Evolutionary conservation across 2,329 filamentous ascomycete species (phyloP), one percentile per base, ranked within the genome.

Genomic region (Alternaria alternata): DNA sequence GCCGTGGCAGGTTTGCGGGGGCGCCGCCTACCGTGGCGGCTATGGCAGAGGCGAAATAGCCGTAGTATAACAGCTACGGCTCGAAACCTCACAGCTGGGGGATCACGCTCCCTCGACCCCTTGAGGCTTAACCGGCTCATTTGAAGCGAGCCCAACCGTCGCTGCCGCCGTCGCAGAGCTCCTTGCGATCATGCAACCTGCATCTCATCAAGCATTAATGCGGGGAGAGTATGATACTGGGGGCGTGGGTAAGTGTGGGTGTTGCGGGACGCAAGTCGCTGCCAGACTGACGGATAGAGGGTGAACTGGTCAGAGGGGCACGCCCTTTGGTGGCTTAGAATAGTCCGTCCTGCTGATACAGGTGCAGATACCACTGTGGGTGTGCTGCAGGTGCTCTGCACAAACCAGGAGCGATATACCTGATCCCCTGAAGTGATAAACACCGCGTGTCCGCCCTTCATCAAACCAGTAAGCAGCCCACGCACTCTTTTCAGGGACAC

Each of bases 151-250:
- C 53, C 58, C 47, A 38, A 62, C 30, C 54, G 56, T 55, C 59
- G 48, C 24, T 51, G 49, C 57, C 65, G 32, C 56, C 58, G 51
- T 54, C 51, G 51, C 59, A 55, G 44, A 47, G 47, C 48, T 57
- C 57, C 56, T 65, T 59, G 52, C 65, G 64, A 66, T 66, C 61
- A 65, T 69, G 66, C 66, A 68, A 54, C 51, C 52, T 41, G 41
- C 24, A 54, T 41, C 39, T 54, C 55, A 63, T 65, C 59, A 59
- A 53, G 47, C 22, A 51, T 48, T 56, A 62, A 55, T 61, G 57
- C 62, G 63, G 61, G 59, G 61, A 48, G 54, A 47, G 20, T 58
- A 41, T 54, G 44, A 57, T 36, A 26, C 47, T 65, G 59, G 66
- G 59, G 51, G 53, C 47, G 9, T 44, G 47, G 56, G 56, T 61